Percentiles rank a stretch among this genome's conserved stretches.
Conservation (phyloP, 176 grass and related monocot species). For the Areca catechu region DNA sequence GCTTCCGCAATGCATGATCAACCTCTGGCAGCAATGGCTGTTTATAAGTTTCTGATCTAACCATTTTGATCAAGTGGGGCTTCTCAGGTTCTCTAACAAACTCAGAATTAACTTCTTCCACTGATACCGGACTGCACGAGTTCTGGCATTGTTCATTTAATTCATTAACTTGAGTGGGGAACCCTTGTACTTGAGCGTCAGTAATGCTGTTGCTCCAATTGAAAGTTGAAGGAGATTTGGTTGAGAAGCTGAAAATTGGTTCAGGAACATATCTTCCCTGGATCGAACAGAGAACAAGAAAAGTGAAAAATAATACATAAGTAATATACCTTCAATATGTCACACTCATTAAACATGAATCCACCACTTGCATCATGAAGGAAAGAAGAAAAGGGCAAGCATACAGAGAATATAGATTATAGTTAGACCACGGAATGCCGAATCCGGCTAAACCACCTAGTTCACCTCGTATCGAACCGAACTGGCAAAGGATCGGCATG, state of each 20-base stretch:
- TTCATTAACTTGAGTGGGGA: conserved; percentile 28
- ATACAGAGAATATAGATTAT: too few relatives aligned
- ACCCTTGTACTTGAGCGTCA: conserved; percentile 35
- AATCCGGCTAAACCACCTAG: too few relatives aligned
- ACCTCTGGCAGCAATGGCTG: conserved; percentile 13
- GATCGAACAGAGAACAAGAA: not conserved
- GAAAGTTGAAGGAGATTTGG: conserved; percentile 21
- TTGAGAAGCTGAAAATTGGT: conserved; percentile 14
- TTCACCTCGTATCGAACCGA: too few relatives aligned
- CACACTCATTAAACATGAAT: not conserved
- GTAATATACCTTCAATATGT: not conserved
- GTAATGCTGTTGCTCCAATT: conserved; percentile 32
- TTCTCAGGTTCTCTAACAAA: conserved; percentile 21
- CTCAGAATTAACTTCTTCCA: conserved; percentile 73
- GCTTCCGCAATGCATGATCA: conserved; percentile 20
- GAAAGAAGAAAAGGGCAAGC: too few relatives aligned
- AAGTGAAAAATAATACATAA: conserved; percentile 3
- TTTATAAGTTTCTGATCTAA: conserved; percentile 31
- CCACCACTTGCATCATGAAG: not conserved
- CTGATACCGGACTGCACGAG: conserved; percentile 45
- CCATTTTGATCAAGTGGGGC: conserved; percentile 20
- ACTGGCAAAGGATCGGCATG: too few relatives aligned
- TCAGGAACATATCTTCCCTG: conserved; percentile 25
- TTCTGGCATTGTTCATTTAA: conserved; percentile 26
- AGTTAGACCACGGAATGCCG: too few relatives aligned